These are phyloP conservation scores for Dorcoceras hygrometricum DNA, from an alignment of 257 asterid species.

Conservation along the genomic window DNA sequence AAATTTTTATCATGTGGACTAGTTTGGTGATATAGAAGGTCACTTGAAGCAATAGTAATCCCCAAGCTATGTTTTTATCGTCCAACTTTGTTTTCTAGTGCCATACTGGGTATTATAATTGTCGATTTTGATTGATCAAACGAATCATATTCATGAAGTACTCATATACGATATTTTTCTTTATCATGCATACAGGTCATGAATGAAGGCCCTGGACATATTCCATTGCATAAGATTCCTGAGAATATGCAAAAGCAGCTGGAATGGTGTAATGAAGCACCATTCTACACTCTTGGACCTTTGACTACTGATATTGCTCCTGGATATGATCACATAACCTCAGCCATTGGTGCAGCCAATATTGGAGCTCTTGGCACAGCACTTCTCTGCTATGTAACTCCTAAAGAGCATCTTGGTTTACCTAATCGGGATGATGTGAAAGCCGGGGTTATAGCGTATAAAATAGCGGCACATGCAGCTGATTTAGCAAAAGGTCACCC, in stretches of 20 bases:
- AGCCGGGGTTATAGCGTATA: constrained; percentile 78
- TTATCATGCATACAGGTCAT: constrained; percentile 53
- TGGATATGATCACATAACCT: constrained; percentile 92
- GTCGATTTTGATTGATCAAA: background rate
- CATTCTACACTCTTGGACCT: constrained; percentile 94
- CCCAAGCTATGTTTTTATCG: background rate
- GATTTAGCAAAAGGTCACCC: constrained; percentile 88
- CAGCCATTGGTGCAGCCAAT: constrained; percentile 94
- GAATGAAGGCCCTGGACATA: constrained; percentile 96
- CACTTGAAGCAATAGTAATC: background rate
- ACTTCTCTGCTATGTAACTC: constrained; percentile 87
- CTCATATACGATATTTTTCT: background rate
- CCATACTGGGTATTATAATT: background rate
- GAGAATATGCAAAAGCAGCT: constrained; percentile 95
- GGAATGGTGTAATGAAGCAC: constrained; percentile 96
- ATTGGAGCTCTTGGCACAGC: constrained; percentile 98
- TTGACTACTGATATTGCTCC: constrained; percentile 92
- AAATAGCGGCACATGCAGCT: constrained; percentile 95
- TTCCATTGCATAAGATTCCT: constrained; percentile 92
- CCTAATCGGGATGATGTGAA: constrained; percentile 88
- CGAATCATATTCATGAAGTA: background rate
- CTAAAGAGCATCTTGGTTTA: constrained; percentile 89
- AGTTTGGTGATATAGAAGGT: background rate
- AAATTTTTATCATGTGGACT: background rate
- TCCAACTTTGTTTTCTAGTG: no score